Evolutionary conservation across 192 early-diverging fungal species (phyloP), one percentile per base, ranked within the genome.

Genomic region (Phycomyces blakesleeanus): DNA sequence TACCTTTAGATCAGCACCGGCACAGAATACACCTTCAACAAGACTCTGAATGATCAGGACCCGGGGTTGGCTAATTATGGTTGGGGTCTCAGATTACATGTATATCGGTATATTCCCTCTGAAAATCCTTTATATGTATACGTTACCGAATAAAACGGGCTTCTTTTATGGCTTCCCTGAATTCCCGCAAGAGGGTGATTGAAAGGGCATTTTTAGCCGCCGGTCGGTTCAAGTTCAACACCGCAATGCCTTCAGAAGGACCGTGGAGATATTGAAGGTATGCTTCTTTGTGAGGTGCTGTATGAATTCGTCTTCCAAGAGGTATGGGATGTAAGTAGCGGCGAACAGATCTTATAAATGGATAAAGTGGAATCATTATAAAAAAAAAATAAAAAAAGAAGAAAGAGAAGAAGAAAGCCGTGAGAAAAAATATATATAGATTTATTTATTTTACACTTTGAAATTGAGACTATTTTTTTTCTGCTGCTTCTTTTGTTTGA

Each of bases 1-100:
- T 82, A 86, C 89, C 76, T 95, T 97, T 66, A 98, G 74, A 74
- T 98, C 96, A 0, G 96, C 96, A 29, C 96, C 96, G 2, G 94
- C 91, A 73, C 93, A 98, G 70, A 98, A 98, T 24, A 91, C 92
- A 5, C 86, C 76, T 26, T 86, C 76, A 1, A 96, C 93, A 20
- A 80, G 44, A 74, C 90, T 91, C 57, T 85, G 84, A 53, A 98
- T 34, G 50, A 96, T 78, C 15, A 98, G 81, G 9, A 93, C 93
- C 24, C 94, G 86, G 14, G 82, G 76, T 10, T 82, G 75, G 10
- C 83, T 84, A 70, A 58, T 41, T 60, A 44, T 21, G 42, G 49
- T 12, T n/a, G 44, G 18, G 40, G 6, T 6, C 40, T 41, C 14
- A 10, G 14, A 63, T 26, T 1, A 25, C n/a, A 42, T 20, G 16